These are phyloP conservation scores for Oemleria cerasiformis DNA, from an alignment of 306 rosid genomes.

Conservation along the genomic window DNA sequence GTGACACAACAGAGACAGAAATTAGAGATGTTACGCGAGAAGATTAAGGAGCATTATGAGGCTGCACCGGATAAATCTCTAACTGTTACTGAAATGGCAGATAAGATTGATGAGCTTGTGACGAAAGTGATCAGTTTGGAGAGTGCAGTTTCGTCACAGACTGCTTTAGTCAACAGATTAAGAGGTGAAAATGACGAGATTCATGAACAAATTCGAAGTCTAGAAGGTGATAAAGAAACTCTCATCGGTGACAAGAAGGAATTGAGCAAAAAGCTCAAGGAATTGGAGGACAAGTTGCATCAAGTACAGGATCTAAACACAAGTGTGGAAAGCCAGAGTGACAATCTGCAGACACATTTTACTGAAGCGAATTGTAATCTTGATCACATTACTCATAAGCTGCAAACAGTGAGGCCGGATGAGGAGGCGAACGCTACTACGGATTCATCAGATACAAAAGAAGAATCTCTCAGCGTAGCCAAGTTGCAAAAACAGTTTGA, in stretches of 20 bases:
- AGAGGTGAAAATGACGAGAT: conserved; percentile 68
- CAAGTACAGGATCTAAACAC: conserved; percentile 49
- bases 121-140: conserved; percentile 72
- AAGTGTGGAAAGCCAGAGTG: conserved; percentile 51
- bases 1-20: conserved; percentile 38
- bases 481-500: conserved; percentile 27
- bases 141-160: conserved; percentile 69
- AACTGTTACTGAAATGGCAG: conserved; percentile 75
- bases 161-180: conserved; percentile 59
- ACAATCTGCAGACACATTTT: conserved; percentile 55
- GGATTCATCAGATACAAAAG: conserved; percentile 23
- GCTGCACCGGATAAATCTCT: conserved; percentile 40
- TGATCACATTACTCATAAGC: conserved; percentile 49
- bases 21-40: conserved; percentile 42
- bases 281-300: conserved; percentile 59
- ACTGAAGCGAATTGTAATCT: conserved; percentile 55
- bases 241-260: conserved; percentile 44
- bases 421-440: conserved; percentile 36
- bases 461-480: conserved; percentile 22
- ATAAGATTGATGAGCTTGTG: conserved; percentile 81
- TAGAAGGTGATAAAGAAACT: conserved; percentile 62
- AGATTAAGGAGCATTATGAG: conserved; percentile 54
- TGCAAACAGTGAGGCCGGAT: conserved; percentile 43
- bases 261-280: conserved; percentile 48
- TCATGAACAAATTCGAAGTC: conserved; percentile 50